A percentile compares a stretch with the other conserved stretches of the same genome.
phyloP scores from a whole-genome alignment of 768 basidiomycete genomes.

The Strobilomyces confusus region DNA sequence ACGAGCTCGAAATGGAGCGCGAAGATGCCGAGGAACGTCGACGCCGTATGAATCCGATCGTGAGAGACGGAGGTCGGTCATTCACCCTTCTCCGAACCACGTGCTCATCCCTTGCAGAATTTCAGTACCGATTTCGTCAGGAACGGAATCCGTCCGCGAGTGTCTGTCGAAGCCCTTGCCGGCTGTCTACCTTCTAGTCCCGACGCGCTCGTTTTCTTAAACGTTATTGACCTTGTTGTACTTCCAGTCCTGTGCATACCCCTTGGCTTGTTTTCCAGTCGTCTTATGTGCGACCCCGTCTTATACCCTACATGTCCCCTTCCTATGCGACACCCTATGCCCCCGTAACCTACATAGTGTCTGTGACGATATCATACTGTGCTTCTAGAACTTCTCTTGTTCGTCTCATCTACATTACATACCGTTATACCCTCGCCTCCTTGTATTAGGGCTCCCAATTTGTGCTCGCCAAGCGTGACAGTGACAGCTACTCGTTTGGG shows the following conservation, averaged over 20 bases:
- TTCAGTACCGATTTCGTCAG: constrained; percentile 60
- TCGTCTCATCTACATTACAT: constrained; percentile 21
- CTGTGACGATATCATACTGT: constrained; percentile 23
- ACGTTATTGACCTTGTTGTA: constrained; percentile 26
- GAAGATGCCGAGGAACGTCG: constrained; percentile 52
- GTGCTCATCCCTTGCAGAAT: constrained; percentile 34
- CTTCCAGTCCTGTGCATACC: constrained; percentile 16
- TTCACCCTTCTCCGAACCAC: not conserved
- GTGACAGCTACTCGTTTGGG: not conserved
- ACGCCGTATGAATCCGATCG: constrained; percentile 57
- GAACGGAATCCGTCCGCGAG: constrained; percentile 42
- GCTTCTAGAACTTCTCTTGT: constrained; percentile 17
- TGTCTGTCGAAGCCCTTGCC: constrained; percentile 44
- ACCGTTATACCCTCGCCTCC: constrained; percentile 9
- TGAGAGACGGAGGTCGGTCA: constrained; percentile 50
- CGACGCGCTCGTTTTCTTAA: constrained; percentile 5
- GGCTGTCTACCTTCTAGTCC: constrained; percentile 56
- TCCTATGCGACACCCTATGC: constrained; percentile 20
- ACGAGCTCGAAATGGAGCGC: constrained; percentile 66
- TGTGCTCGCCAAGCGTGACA: not conserved
- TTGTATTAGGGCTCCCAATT: not conserved
- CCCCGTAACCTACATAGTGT: constrained; percentile 1
- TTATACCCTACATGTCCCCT: constrained; percentile 19
- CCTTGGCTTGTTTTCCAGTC: not conserved
- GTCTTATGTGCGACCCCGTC: constrained; percentile 1